phyloP scores from a whole-genome alignment of 768 basidiomycete species.

The Boletus rubescentipes region DNA sequence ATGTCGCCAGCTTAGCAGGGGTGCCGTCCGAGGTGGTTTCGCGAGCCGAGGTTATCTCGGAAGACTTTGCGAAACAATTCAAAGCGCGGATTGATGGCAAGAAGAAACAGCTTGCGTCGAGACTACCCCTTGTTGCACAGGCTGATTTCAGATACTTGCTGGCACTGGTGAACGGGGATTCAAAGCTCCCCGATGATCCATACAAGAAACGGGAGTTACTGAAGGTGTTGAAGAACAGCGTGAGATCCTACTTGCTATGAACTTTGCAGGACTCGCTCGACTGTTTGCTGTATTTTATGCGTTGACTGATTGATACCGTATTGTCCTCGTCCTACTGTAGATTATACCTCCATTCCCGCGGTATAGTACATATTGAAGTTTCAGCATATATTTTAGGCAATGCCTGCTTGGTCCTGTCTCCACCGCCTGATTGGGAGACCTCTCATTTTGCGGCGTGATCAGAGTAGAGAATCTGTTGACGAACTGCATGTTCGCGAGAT shows the following conservation, averaged over 20 bases:
- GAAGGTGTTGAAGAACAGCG: conserved; percentile 48
- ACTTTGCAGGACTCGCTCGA: neutral
- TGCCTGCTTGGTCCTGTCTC: neutral
- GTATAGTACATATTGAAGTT: neutral
- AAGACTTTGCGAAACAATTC: conserved; percentile 86
- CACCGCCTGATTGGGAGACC: conserved; percentile 11
- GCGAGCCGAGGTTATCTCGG: conserved; percentile 85
- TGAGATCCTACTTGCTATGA: conserved; percentile 28
- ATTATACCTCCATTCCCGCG: conserved; percentile 6
- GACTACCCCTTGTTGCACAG: conserved; percentile 76
- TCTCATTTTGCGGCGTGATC: conserved; percentile 19
- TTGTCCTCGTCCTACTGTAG: conserved; percentile 2
- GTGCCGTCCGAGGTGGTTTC: conserved; percentile 83
- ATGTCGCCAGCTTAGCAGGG: conserved; percentile 93
- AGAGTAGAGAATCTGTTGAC: conserved; percentile 14
- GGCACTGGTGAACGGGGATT: conserved; percentile 55
- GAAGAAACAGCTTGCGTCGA: conserved; percentile 47
- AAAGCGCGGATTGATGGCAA: conserved; percentile 71
- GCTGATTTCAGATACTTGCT: conserved; percentile 88
- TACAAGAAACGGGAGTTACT: conserved; percentile 55
- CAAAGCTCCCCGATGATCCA: conserved; percentile 51
- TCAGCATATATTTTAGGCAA: neutral
- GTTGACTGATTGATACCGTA: neutral
- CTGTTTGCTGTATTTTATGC: conserved; percentile 17
- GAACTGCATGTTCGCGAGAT: conserved; percentile 49